These are phyloP conservation scores for Flaveria bidentis DNA, from an alignment of 129 eudicot species.

Conservation along the genomic window DNA sequence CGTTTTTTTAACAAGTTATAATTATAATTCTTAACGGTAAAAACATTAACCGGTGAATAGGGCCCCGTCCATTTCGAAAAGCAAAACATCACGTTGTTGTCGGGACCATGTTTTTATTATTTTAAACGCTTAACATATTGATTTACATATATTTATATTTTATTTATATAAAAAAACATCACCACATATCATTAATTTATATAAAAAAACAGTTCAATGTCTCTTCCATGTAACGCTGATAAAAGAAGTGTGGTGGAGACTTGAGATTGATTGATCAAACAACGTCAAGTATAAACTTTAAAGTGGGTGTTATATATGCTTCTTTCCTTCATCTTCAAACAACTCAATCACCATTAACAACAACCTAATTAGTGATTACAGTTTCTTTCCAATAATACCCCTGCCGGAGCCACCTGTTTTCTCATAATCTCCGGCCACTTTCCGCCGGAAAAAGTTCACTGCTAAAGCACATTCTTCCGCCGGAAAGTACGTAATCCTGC, in stretches of 20 bases:
- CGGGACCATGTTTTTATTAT: neutral
- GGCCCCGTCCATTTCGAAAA: neutral
- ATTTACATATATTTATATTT: neutral
- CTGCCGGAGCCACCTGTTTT: neutral
- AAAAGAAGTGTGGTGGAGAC: constrained; percentile 6
- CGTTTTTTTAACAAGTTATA: too few relatives aligned
- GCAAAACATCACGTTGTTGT: neutral
- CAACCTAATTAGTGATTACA: too few relatives aligned
- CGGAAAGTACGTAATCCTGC: neutral
- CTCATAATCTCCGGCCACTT: neutral
- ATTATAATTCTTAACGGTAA: neutral
- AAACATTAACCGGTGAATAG: neutral
- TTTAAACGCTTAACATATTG: neutral
- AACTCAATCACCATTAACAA: neutral
- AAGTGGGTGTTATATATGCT: neutral
- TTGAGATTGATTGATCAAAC: neutral
- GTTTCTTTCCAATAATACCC: neutral
- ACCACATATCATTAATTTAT: neutral
- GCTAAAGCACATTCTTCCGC: neutral
- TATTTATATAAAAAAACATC: neutral
- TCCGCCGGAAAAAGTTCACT: neutral
- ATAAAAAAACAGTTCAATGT: neutral
- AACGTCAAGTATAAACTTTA: neutral
- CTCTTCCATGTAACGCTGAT: neutral
- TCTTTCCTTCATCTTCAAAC: neutral